These are phyloP conservation scores for Arachnomyces sp. DNA, from an alignment of 2,329 filamentous ascomycete genomes.

Conservation along the genomic window DNA sequence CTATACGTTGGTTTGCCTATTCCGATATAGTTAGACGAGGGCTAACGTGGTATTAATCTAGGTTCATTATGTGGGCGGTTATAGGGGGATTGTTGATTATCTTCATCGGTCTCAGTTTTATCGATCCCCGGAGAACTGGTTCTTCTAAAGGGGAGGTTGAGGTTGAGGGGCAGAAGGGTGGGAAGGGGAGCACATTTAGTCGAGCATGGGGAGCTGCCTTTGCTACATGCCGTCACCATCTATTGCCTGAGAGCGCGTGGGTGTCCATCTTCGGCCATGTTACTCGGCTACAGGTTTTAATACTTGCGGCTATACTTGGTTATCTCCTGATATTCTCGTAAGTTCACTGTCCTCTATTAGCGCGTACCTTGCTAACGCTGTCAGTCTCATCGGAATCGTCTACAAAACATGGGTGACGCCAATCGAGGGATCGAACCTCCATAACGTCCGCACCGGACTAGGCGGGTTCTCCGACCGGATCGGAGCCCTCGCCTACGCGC, in stretches of 20 bases:
- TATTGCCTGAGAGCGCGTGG: slow-evolving; percentile 52
- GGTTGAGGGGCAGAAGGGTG: slow-evolving; percentile 18
- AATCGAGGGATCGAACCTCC: slow-evolving; percentile 48
- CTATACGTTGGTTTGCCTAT: slow-evolving; percentile 25
- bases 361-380: slow-evolving; percentile 1
- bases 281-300: slow-evolving; percentile 58
- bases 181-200: slow-evolving; percentile 14
- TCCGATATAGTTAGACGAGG: no score
- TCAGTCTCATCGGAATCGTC: slow-evolving; percentile 52
- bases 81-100: slow-evolving; percentile 42
- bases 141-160: slow-evolving; percentile 16
- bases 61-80: slow-evolving; percentile 49
- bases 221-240: slow-evolving; percentile 40
- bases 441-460: slow-evolving; percentile 57
- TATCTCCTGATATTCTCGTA: slow-evolving; percentile 61
- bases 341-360: slow-evolving; percentile 2
- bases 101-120: slow-evolving; percentile 29
- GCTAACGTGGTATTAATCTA: slow-evolving; percentile 11
- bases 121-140: slow-evolving; percentile 8
- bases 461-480: slow-evolving; percentile 62
- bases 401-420: slow-evolving; percentile 65
- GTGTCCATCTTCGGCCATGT: slow-evolving; percentile 56
- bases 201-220: slow-evolving; percentile 32
- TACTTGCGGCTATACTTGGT: slow-evolving; percentile 48
- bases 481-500: slow-evolving; percentile 62